These are phyloP conservation scores for bread wheat (Triticum aestivum) DNA, from an alignment of 176 grass and related monocot genomes.

Conservation along the genomic window DNA sequence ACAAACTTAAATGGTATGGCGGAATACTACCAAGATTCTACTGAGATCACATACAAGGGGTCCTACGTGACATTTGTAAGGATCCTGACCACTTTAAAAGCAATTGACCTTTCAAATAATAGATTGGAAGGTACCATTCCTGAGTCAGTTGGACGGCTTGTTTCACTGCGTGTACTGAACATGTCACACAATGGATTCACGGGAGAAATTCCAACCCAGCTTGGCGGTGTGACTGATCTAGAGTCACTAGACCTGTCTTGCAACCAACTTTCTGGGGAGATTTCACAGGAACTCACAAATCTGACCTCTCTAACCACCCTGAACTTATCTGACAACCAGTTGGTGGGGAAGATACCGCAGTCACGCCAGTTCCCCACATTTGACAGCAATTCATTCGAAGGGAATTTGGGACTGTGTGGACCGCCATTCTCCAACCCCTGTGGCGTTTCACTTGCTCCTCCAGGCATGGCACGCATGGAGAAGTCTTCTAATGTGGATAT, in stretches of 20 bases:
- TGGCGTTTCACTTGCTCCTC: background rate
- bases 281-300: background rate
- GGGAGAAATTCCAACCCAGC: background rate
- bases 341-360: slow-evolving; percentile 31
- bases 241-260: slow-evolving; percentile 14
- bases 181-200: slow-evolving; percentile 19
- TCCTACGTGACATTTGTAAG: background rate
- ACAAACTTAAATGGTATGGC: too few species aligned
- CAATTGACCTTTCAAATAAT: background rate
- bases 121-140: background rate
- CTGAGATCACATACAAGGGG: background rate
- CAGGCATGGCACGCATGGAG: background rate
- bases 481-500: background rate
- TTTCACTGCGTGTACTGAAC: background rate
- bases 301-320: slow-evolving; percentile 19
- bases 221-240: background rate
- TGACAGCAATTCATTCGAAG: background rate
- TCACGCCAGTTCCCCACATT: background rate
- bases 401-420: background rate
- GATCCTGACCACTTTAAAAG: background rate
- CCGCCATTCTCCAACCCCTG: background rate
- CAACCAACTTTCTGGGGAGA: slow-evolving; percentile 10
- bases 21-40: background rate
- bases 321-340: slow-evolving; percentile 39
- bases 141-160: background rate